Base-by-base conservation (phyloP, 164 flowering plant genomes). In the Litsea cubeba region DNA sequence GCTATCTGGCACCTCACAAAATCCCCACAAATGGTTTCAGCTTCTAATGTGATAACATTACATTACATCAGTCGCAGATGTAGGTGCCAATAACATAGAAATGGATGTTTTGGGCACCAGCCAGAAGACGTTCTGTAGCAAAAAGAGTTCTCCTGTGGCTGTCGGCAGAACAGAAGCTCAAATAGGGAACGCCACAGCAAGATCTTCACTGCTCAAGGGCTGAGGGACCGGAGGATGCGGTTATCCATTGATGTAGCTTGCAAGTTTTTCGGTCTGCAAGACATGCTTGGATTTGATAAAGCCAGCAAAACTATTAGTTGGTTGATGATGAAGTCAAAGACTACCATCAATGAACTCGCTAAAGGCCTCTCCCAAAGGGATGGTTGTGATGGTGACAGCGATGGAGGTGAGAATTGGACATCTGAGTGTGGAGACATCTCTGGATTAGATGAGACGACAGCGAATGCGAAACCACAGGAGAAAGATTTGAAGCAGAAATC, bases 251-350 rank as follows among this genome's bases (percentile, higher is more conserved):
- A 87, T 0, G 86, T 89, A 28, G 93, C 97, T 1, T 76, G 84
- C 14, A 76, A 74, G 76, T 89, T 92, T 65, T 92, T 92, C 68
- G 80, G 79, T 11, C 85, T 92, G 4, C 95, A 92, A 76, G 97
- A 90, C 81, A 73, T 78, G 86, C 81, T 89, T 1, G 90, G 93
- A 10, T 85, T 76, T 50, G 95, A 90, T 49, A 90, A 87, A 71
- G 90, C 97, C 0, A 92, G 97, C 71, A 86, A 85, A 65, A 90
- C 97, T 3, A 87, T 92, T 0, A 86, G 87, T 30, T 92, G 97
- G 97, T 50, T 92, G 73, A 83, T 90, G 20, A 30, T 12, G 1
- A 85, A 85, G 50, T 81, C 95, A 1, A 82, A 78, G 65, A n/a
- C 76, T n/a, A n/a, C 88, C 15, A 90, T 92, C 74, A 77, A 78